These are phyloP conservation scores for Leersia perrieri DNA, from an alignment of 176 grass and related monocot genomes.

Conservation along the genomic window DNA sequence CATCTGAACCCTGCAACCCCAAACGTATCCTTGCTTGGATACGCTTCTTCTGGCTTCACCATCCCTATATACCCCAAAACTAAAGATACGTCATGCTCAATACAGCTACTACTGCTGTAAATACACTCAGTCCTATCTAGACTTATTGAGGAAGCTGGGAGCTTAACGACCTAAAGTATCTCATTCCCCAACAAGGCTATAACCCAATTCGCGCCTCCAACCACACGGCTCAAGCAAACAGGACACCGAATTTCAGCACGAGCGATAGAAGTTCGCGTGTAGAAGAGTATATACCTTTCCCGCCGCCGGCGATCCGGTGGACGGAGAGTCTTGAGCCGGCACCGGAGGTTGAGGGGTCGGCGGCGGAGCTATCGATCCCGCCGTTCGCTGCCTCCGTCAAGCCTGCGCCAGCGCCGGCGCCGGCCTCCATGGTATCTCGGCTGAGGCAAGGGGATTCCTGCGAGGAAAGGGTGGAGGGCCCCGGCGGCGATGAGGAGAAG, in stretches of 20 bases:
- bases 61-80: neutral
- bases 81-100: neutral
- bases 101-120: neutral
- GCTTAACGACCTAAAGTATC: neutral
- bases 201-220: neutral
- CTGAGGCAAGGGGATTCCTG: neutral
- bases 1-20: neutral
- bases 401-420: conserved; percentile 28
- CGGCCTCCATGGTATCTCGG: conserved; percentile 28
- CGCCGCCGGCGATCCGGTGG: conserved; percentile 81
- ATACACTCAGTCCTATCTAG: neutral
- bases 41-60: neutral
- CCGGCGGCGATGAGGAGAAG: neutral
- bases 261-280: neutral
- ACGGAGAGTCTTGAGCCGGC: conserved; percentile 47
- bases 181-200: neutral
- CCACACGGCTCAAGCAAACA: neutral
- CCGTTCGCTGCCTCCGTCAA: conserved; percentile 33
- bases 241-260: neutral
- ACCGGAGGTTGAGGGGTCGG: conserved; percentile 59
- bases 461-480: neutral
- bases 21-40: neutral
- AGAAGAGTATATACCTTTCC: conserved; percentile 48
- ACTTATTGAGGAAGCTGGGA: neutral
- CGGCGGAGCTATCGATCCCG: conserved; percentile 45